Base-by-base conservation (phyloP, 2,329 filamentous ascomycete genomes). In the Fusarium torreyae region DNA sequence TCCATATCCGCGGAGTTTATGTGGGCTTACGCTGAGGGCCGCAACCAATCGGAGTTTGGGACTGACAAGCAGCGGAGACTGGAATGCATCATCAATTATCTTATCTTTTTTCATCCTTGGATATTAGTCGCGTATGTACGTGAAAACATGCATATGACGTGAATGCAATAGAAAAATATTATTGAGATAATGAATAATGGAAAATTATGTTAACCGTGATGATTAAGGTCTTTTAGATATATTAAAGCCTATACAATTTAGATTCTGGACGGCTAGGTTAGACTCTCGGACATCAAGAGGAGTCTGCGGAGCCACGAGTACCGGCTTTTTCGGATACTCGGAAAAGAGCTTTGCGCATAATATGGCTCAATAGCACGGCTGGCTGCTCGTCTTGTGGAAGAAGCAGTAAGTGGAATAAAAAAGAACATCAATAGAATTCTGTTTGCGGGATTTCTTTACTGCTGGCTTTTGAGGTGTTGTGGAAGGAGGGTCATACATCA, bases 1-100 rank as follows among this genome's bases (percentile, higher is more conserved):
- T 18, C 56, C 20, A 18, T 18, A 44, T 45, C 40, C 38, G 67
- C 67, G 67, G 67, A 69, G 62, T 69, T 69, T 60, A 60, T 63
- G 67, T 57, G 57, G 67, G 53, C 67, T 69, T 70, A 59, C 38
- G 53, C 48, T 43, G 15, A 26, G 11, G 4, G 17, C 17, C 28
- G 43, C 42, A 24, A 13, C 67, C 67, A 69, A 69, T 69, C 63
- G 67, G 67, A 68, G 24, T 14, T 11, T 24, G 24, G 31, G 53
- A 31, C 51, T 69, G 66, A 59, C 66, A 48, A 57, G 38, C 22
- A 9, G 55, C 33, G 54, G 54, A 28, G 52, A 14, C n/a, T 40
- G 18, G n/a, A 13, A 40, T 40, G 22, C 18, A 66, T 65, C 18
- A 65, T 57, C 14, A 18, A 33, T n/a, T 44, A 36, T n/a, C 17